Base-by-base conservation (phyloP, 129 eudicot genomes). In the Tagetes erecta region DNA sequence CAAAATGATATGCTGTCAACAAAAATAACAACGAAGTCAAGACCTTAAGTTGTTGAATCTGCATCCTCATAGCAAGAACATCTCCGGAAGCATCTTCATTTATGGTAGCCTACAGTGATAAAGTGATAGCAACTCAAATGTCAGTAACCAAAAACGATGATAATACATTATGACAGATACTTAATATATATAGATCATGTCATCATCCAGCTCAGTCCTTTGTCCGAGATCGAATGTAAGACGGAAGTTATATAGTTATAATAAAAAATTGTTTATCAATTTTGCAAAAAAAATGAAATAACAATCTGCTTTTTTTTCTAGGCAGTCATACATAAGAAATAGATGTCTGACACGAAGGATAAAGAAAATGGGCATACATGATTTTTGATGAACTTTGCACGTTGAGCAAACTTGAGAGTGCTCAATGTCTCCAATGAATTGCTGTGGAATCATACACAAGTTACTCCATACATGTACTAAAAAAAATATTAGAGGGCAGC, bases 21-120 rank as follows among this genome's bases (percentile, higher is more conserved):
- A 58, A 49, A 78, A 58, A 60, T 60, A 27, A 20, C 44, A 35
- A 60, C 10, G 14, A 58, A 6, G 51, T 10, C 33, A 70, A 72
- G 75, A 95, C 99, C 99, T 95, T 95, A 51, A 95, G 87, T 69
- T 91, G 90, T 79, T 95, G 97, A 80, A 88, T 95, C 75, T 95
- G 97, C 83, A 87, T 76, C 83, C 96, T 82, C 96, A 95, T 88
- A 65, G 96, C 97, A 83, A 95, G 88, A 53, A 95, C 99, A 69
- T 95, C 99, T 76, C 99, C 99, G 71, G 99, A 95, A 83, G 99
- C 97, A 80, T 95, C 99, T 81, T 95, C 99, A 73, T 95, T 95
- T 42, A 95, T 87, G 64, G 92, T 88, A 76, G 99, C 99, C 99
- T 95, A 69, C 69, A 41, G 52, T 49, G 31, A 41, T 41, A 44